A percentile compares a stretch with the other conserved stretches of the same genome.
These are phyloP conservation scores for Exobasidium cylindrosporum DNA, from an alignment of 1,284 basidiomycete genomes.

Conservation along the genomic window DNA sequence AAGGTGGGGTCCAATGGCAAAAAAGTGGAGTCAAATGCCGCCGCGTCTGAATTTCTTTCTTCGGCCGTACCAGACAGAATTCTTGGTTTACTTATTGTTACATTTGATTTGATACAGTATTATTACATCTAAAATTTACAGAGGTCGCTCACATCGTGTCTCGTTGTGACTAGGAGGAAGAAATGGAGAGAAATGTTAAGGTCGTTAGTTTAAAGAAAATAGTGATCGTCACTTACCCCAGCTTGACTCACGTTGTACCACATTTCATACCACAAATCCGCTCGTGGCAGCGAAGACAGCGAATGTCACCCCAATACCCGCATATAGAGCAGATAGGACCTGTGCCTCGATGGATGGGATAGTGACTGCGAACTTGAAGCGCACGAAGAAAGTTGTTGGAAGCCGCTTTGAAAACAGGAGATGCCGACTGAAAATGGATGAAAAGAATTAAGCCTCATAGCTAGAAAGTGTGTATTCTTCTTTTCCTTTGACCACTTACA, in stretches of 20 bases:
- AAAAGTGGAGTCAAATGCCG: too few species aligned
- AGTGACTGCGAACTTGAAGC: neutral
- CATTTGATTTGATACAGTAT: too few species aligned
- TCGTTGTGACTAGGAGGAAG: constrained; percentile 21
- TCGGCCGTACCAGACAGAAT: too few species aligned
- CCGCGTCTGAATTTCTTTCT: too few species aligned
- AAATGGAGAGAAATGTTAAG: too few species aligned
- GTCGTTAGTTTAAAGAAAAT: too few species aligned
- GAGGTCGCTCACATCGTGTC: constrained; percentile 17
- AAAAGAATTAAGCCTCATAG: neutral
- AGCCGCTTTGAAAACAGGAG: constrained; percentile 4
- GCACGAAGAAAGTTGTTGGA: constrained; percentile 12
- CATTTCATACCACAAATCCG: constrained; percentile 11
- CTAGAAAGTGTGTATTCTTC: neutral
- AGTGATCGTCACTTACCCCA: neutral
- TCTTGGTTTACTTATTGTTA: too few species aligned
- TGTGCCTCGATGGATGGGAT: constrained; percentile 2
- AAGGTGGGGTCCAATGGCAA: too few species aligned
- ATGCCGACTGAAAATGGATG: constrained; percentile 7
- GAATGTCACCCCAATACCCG: constrained; percentile 12
- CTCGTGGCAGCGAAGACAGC: constrained; percentile 16
- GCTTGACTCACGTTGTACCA: neutral
- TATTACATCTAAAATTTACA: constrained; percentile 6
- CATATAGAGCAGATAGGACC: constrained; percentile 15
- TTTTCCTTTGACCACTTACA: constrained; percentile 11